A percentile compares a stretch with the other conserved stretches of the same genome.
Conservation (phyloP, 2,329 filamentous ascomycete genomes). For the Fusarium graminum region DNA sequence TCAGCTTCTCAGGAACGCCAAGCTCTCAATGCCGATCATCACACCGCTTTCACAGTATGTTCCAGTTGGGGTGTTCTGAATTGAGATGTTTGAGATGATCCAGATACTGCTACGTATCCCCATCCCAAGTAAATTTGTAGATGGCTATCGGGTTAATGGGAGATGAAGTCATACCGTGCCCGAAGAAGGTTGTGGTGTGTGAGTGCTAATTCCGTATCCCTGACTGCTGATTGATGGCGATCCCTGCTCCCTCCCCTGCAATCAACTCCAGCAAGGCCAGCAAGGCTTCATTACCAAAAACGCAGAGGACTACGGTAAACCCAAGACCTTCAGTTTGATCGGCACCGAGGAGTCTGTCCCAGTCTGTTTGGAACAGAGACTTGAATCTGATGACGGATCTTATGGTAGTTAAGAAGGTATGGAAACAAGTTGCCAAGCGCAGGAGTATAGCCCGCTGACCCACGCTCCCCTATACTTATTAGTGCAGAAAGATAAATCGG, state of each 20-base stretch:
- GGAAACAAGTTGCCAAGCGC: not conserved
- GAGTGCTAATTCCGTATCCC: not conserved
- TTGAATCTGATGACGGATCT: not conserved
- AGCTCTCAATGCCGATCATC: conserved; percentile 23
- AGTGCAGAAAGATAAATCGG: not conserved
- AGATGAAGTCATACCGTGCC: conserved; percentile 21
- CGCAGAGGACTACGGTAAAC: not conserved
- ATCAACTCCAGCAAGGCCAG: conserved; percentile 4
- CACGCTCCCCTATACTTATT: not conserved
- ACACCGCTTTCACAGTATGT: conserved; percentile 42
- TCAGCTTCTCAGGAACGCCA: conserved; percentile 42
- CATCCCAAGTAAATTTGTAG: conserved; percentile 4
- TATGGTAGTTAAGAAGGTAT: too few relatives aligned
- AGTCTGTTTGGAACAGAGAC: conserved; percentile 5
- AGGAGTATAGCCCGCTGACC: too few relatives aligned
- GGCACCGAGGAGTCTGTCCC: conserved; percentile 2
- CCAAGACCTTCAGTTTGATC: conserved; percentile 1
- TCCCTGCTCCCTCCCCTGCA: conserved; percentile 8
- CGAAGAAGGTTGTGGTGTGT: not conserved
- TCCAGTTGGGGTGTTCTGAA: not conserved
- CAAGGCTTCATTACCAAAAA: not conserved
- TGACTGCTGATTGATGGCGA: not conserved
- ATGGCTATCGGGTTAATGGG: conserved; percentile 1
- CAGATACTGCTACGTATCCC: not conserved
- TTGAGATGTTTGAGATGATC: conserved; percentile 5